These are phyloP conservation scores for Leccinum imitatum DNA, from an alignment of 768 basidiomycete species.

Conservation along the genomic window DNA sequence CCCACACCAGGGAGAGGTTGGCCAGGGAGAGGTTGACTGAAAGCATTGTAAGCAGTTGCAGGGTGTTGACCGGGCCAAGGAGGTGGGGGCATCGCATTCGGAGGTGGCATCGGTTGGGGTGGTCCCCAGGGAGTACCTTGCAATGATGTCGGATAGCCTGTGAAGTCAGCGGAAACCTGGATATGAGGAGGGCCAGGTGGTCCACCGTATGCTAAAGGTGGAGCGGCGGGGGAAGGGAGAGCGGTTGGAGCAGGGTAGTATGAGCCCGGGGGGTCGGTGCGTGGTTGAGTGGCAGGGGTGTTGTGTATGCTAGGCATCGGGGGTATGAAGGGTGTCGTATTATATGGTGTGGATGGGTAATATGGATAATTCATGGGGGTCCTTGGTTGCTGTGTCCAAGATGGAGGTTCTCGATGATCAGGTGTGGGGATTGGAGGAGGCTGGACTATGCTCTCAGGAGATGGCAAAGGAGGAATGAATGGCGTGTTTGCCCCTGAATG, in stretches of 20 bases:
- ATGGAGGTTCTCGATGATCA: conserved; percentile 27
- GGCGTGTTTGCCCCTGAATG: conserved; percentile 36
- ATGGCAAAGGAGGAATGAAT: conserved; percentile 41
- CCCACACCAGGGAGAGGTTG: conserved; percentile 32
- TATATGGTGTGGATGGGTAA: conserved; percentile 41
- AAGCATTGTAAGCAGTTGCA: conserved; percentile 28
- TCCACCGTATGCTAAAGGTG: conserved; percentile 7
- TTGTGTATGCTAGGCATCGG: conserved; percentile 28
- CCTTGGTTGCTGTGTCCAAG: conserved; percentile 38
- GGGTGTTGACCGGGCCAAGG: conserved; percentile 22
- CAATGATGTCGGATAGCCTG: conserved; percentile 30
- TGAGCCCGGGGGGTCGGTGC: conserved; percentile 29
- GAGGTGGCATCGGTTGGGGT: conserved; percentile 21
- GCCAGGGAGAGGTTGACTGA: conserved; percentile 33
- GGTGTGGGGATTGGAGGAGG: conserved; percentile 37
- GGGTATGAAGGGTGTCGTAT: conserved; percentile 40
- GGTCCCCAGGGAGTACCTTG: conserved; percentile 29
- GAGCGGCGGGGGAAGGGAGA: conserved; percentile 28
- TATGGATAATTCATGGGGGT: conserved; percentile 37
- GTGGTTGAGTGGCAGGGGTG: conserved; percentile 25
- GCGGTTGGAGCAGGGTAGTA: conserved; percentile 32
- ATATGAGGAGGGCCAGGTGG: conserved; percentile 5
- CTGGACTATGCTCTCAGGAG: conserved; percentile 32
- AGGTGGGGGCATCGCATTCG: conserved; percentile 22
- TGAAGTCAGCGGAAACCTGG: conserved; percentile 32